Conservation (phyloP, 148 eudicot genomes). For the Hydrangea macrophylla region DNA sequence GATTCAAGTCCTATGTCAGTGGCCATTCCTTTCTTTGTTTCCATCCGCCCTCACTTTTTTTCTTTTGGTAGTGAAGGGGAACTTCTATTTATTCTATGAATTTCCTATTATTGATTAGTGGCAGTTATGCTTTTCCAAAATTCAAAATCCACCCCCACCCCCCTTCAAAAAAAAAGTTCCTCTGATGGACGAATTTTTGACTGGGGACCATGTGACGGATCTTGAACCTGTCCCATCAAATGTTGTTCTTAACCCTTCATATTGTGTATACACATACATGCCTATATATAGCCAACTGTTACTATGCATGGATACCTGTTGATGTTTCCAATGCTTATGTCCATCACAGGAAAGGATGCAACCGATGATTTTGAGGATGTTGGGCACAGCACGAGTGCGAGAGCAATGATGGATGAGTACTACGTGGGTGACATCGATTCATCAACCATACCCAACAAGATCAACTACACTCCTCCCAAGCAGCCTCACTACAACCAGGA, state of each 20-base stretch:
- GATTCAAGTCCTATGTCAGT: no score
- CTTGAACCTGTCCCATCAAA: neutral
- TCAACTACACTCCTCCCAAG: slow-evolving; percentile 58
- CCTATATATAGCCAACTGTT: neutral
- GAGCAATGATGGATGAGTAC: slow-evolving; percentile 75
- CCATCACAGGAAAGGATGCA: slow-evolving; percentile 80
- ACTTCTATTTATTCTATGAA: no score
- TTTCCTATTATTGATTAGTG: no score
- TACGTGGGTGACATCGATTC: slow-evolving; percentile 69
- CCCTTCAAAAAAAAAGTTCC: no score
- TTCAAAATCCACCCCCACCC: no score
- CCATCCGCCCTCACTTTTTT: no score
- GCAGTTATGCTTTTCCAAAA: no score
- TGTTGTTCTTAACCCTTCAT: neutral
- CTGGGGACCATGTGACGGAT: neutral
- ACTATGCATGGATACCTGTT: neutral
- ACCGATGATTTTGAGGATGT: slow-evolving; percentile 91
- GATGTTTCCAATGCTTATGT: slow-evolving; percentile 6
- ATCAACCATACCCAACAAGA: slow-evolving; percentile 53
- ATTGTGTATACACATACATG: neutral
- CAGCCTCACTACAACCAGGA: slow-evolving; percentile 66
- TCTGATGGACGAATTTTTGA: no score
- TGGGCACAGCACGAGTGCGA: slow-evolving; percentile 84
- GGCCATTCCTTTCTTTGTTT: no score
- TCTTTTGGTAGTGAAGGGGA: no score